A percentile compares a stretch with the other conserved stretches of the same genome.
phyloP scores from a whole-genome alignment of 768 basidiomycete species.

The Fomitopsis serialis region DNA sequence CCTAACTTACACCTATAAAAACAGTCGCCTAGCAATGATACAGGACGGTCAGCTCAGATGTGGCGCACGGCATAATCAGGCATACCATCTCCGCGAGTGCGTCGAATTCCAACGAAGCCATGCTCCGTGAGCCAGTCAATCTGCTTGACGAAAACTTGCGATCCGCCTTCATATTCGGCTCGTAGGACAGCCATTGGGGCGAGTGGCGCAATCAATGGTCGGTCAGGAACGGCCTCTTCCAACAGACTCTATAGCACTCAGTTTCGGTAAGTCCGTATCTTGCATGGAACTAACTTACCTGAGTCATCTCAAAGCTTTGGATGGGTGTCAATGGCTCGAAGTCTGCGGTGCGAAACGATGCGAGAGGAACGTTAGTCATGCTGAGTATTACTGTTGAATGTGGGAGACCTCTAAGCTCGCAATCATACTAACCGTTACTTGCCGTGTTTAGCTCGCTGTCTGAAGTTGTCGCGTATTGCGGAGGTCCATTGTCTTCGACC shows the following conservation, averaged over 20 bases:
- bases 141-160: constrained; percentile 60
- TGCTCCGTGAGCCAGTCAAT: constrained; percentile 61
- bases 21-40: constrained; percentile 59
- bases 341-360: background rate
- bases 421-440: constrained; percentile 12
- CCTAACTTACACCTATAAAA: constrained; percentile 75
- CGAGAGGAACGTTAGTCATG: background rate
- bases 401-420: background rate
- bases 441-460: no score
- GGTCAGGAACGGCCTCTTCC: constrained; percentile 32
- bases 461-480: background rate
- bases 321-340: constrained; percentile 8
- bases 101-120: constrained; percentile 63
- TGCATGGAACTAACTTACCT: background rate
- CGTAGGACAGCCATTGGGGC: constrained; percentile 50
- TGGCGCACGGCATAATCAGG: background rate
- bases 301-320: constrained; percentile 15
- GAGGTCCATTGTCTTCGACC: constrained; percentile 8
- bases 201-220: constrained; percentile 52
- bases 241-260: constrained; percentile 28
- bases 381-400: background rate
- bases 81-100: constrained; percentile 62
- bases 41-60: background rate
- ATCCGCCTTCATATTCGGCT: constrained; percentile 60
- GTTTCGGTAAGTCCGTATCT: background rate